Percentiles rank a stretch among this genome's conserved stretches.
Evolutionary conservation across 306 rosid genomes (phyloP).

Genomic region (Cyamopsis tetragonoloba): DNA sequence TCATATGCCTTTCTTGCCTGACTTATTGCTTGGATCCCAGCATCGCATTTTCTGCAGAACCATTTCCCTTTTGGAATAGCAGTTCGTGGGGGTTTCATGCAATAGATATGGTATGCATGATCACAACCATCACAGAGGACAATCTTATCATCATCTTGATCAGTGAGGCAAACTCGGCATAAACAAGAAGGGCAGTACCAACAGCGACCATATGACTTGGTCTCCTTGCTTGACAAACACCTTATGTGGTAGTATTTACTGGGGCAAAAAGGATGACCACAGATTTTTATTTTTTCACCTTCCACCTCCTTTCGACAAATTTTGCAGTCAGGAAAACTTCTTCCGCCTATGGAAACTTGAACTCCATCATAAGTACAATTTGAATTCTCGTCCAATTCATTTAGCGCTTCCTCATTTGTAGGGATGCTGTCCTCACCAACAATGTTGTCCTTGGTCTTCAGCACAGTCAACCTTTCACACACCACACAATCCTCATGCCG

Average conservation of each 20-base stretch:
- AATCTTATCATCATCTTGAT: conserved; percentile 63
- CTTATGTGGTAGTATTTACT: conserved; percentile 59
- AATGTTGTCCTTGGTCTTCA: conserved; percentile 32
- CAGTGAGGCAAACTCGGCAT: conserved; percentile 67
- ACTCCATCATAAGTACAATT: conserved; percentile 41
- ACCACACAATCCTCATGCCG: conserved; percentile 70
- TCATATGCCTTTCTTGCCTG: conserved; percentile 51
- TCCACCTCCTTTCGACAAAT: conserved; percentile 53
- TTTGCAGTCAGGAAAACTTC: conserved; percentile 37
- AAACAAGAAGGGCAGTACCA: conserved; percentile 98
- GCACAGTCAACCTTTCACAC: conserved; percentile 64
- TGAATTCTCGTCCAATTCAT: conserved; percentile 50
- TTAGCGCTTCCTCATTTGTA: conserved; percentile 38
- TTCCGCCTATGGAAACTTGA: conserved; percentile 27
- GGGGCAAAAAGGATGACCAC: conserved; percentile 62
- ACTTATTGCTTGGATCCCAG: conserved; percentile 52
- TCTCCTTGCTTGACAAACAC: conserved; percentile 73
- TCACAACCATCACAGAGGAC: conserved; percentile 94
- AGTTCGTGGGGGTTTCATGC: conserved; percentile 64
- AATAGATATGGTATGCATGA: conserved; percentile 80
- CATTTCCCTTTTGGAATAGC: conserved; percentile 70
- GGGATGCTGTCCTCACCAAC: conserved; percentile 39
- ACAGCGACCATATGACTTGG: conserved; percentile 38
- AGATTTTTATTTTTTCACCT: conserved; percentile 39
- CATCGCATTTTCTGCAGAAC: conserved; percentile 77